Evolutionary conservation across 2,329 filamentous ascomycete species (phyloP).

Genomic region (Hypoxylon sp.): DNA sequence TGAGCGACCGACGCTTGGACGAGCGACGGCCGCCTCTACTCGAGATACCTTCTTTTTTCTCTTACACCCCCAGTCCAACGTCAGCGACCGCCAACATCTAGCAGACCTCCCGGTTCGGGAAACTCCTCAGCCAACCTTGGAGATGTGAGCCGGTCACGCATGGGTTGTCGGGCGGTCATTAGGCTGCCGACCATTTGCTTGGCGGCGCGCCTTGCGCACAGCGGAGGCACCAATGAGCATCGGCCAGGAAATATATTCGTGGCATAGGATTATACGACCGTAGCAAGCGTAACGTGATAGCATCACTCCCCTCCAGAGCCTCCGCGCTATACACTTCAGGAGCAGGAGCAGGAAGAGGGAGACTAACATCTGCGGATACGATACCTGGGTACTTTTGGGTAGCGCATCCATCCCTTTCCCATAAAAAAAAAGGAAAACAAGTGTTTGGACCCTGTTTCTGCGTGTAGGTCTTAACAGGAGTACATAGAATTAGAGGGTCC

Average conservation of each 20-base stretch:
- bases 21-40: conserved; percentile 4
- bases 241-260: conserved; percentile 22
- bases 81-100: conserved; percentile 22
- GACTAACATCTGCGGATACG: too few relatives aligned
- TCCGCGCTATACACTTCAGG: conserved; percentile 24
- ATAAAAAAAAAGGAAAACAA: neutral
- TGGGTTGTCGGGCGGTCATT: conserved; percentile 14
- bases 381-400: conserved; percentile 3
- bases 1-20: too few relatives aligned
- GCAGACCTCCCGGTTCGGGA: neutral
- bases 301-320: conserved; percentile 21
- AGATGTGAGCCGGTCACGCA: conserved; percentile 14
- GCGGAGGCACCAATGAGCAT: conserved; percentile 20
- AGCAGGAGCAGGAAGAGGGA: conserved; percentile 17
- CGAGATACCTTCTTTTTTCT: neutral
- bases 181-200: conserved; percentile 19
- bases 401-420: conserved; percentile 10
- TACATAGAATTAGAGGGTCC: neutral
- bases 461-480: conserved; percentile 8
- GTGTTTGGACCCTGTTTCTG: too few relatives aligned
- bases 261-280: conserved; percentile 31
- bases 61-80: conserved; percentile 25
- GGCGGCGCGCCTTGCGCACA: conserved; percentile 21
- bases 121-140: neutral
- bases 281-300: conserved; percentile 1